Evolutionary conservation across 139 green algal genomes (phyloP), one percentile per base, ranked within the genome.

Genomic region (Dunaliella primolecta): DNA sequence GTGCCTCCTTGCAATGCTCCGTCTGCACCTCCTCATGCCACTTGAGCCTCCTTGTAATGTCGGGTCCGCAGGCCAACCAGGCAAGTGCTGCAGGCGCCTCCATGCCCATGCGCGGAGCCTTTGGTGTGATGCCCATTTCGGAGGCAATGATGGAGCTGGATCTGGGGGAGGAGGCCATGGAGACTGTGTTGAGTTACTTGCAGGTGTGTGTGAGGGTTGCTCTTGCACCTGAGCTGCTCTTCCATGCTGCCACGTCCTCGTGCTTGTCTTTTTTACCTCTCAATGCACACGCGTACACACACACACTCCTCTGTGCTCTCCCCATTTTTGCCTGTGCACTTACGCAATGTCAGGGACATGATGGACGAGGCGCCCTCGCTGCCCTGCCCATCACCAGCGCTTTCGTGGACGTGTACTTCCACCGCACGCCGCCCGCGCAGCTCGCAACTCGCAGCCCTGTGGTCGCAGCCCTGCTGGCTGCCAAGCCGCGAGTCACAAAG

Each of bases 101-200:
- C 7, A 15, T 15, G 46, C 7, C 46, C 46, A 15, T 64, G 46
- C 46, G 46, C 15, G 46, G 46, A 15, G 74, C 36, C 32, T 87
- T 87, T 80, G 84, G 84, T 71, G 79, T 87, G 79, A 36, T 87
- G 64, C 34, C 78, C 23, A n/a, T 77, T 0, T 20, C 36, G 35
- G 84, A 87, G 57, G 37, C 57, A 15, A 20, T 33, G 64, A 25
- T 56, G 3, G 81, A 88, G 70, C 84, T 94, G 77, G 94, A 97
- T 84, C 79, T 95, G 64, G 75, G 64, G 15, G 89, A 95, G 86
- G 94, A 97, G 81, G 87, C 88, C 25, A 92, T 97, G 89, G 93
- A 97, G 84, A 93, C 91, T 24, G 78, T 96, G 77, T 87, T 97
- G 35, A 90, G 85, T 25, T 97, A 95, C 89, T 87, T 98, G 70